Evolutionary conservation across 2,329 filamentous ascomycete genomes (phyloP).

Genomic region (Ophiostoma sp.): DNA sequence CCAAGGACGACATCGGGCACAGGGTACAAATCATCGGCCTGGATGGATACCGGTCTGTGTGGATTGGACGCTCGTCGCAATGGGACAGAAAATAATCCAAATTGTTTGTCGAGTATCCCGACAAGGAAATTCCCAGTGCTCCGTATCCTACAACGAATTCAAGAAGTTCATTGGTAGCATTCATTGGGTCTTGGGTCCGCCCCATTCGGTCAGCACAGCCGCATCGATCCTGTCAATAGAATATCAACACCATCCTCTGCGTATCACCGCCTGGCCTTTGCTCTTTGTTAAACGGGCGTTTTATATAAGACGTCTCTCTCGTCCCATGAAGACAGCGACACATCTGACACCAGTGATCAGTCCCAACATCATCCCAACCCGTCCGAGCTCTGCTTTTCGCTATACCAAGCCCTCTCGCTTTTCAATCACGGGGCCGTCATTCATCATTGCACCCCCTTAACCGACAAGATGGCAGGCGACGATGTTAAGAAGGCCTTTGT

Average conservation of each 20-base stretch:
- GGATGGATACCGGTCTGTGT: no score
- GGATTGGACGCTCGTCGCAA: no score
- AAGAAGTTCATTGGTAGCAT: no score
- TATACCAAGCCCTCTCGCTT: neutral
- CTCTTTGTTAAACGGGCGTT: neutral
- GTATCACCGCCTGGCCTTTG: neutral
- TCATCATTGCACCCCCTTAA: neutral
- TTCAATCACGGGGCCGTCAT: neutral
- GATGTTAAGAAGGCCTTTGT: conserved; percentile 2
- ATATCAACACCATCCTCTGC: neutral
- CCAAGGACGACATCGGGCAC: no score
- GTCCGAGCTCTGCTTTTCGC: neutral
- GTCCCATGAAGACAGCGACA: neutral
- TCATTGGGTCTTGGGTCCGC: no score
- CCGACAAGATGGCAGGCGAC: neutral
- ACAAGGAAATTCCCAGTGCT: neutral
- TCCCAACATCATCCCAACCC: neutral
- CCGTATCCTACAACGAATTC: no score
- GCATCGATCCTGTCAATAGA: neutral
- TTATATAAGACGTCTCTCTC: neutral
- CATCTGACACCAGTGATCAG: neutral
- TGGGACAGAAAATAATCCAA: no score
- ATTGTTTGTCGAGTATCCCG: neutral
- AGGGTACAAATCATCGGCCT: no score
- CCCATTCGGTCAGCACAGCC: neutral